Conservation (phyloP, 176 grass and related monocot species). For the Oryza nivara region DNA sequence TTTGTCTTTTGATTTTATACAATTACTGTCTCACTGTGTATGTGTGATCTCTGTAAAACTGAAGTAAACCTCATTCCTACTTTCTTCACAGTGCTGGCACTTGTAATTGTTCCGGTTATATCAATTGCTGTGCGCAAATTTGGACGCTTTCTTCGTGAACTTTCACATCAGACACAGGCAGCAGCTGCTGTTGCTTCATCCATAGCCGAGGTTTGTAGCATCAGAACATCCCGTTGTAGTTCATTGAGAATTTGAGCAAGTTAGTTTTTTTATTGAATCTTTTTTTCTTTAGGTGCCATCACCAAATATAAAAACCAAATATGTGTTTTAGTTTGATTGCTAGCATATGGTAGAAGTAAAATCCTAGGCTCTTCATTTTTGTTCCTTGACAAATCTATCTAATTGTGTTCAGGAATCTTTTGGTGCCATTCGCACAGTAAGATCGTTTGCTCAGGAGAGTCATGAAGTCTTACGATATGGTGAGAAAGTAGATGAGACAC, state of each 20-base stretch:
- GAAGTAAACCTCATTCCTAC: conserved; percentile 31
- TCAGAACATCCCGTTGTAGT: conserved; percentile 22
- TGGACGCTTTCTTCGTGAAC: conserved; percentile 91
- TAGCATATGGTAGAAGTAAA: conserved; percentile 23
- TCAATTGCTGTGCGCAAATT: conserved; percentile 80
- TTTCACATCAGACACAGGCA: conserved; percentile 96
- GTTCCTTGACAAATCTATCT: conserved; percentile 42
- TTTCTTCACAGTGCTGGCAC: conserved; percentile 69
- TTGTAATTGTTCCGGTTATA: conserved; percentile 81
- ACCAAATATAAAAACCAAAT: background rate
- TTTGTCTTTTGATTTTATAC: background rate
- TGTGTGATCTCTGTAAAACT: background rate
- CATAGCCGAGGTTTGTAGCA: conserved; percentile 84
- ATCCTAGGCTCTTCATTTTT: background rate
- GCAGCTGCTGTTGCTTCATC: conserved; percentile 88
- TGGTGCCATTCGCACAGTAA: conserved; percentile 92
- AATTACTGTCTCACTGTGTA: background rate
- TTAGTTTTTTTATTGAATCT: background rate
- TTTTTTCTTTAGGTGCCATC: conserved; percentile 23
- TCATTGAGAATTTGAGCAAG: conserved; percentile 10
- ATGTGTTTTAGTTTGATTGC: background rate
- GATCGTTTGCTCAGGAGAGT: conserved; percentile 90
- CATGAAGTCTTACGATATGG: conserved; percentile 80
- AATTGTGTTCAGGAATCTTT: conserved; percentile 81
- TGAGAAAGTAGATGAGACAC: conserved; percentile 85